Evolutionary conservation across 805 yeast genomes (phyloP).

Genomic region (Saccharomycodes ludwigii): DNA sequence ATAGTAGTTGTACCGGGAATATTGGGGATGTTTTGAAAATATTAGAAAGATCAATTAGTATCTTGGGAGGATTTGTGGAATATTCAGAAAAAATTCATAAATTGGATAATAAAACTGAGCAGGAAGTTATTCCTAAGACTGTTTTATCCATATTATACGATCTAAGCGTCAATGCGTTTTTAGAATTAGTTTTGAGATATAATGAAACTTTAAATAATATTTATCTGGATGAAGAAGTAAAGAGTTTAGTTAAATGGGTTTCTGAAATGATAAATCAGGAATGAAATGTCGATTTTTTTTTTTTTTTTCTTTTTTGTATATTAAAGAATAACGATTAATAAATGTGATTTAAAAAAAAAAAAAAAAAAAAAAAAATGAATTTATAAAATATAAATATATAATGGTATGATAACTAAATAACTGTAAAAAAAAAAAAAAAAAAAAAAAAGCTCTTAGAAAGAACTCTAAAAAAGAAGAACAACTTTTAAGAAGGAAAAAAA

Average conservation of each 20-base stretch:
- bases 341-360: background rate
- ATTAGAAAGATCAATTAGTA: conserved; percentile 47
- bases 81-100: conserved; percentile 12
- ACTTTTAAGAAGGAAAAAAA: too few relatives aligned
- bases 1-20: conserved; percentile 37
- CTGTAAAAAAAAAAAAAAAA: background rate
- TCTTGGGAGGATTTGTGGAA: conserved; percentile 36
- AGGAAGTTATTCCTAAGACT: conserved; percentile 20
- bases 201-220: conserved; percentile 54
- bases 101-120: conserved; percentile 10
- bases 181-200: conserved; percentile 51
- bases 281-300: background rate
- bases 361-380: too few relatives aligned
- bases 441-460: background rate
- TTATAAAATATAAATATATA: background rate
- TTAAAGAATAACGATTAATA: background rate
- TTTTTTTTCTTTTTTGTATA: background rate
- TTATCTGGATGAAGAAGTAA: conserved; percentile 47
- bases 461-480: too few relatives aligned
- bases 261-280: conserved; percentile 32
- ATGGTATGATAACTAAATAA: background rate
- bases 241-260: conserved; percentile 61
- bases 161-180: conserved; percentile 49
- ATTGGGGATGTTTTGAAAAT: conserved; percentile 48
- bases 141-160: conserved; percentile 48